A percentile compares a stretch with the other conserved stretches of the same genome.
phyloP scores from a whole-genome alignment of 2,329 filamentous ascomycete species.

The Penicillium olsonii region DNA sequence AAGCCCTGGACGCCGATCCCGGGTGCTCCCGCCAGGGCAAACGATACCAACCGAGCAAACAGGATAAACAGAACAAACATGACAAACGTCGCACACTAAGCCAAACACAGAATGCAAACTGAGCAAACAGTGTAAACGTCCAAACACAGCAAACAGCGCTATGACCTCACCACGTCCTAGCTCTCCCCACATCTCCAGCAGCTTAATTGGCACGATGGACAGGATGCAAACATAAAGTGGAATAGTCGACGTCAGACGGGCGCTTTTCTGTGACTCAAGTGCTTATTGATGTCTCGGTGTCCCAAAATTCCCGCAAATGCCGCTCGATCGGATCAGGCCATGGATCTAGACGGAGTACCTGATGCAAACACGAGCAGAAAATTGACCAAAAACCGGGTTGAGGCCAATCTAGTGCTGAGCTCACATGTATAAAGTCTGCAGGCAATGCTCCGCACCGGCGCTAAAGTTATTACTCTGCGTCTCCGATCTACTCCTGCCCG shows the following conservation, averaged over 20 bases:
- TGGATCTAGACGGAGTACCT: conserved; percentile 21
- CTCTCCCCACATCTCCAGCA: conserved; percentile 15
- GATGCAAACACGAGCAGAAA: conserved; percentile 22
- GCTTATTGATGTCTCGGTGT: conserved; percentile 7
- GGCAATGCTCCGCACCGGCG: not conserved
- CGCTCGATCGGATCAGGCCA: conserved; percentile 7
- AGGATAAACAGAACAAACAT: conserved; percentile 1
- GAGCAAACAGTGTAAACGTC: conserved; percentile 22
- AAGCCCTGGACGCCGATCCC: not conserved
- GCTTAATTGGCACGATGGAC: conserved; percentile 11
- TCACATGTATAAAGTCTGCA: conserved; percentile 5
- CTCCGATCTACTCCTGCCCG: not conserved
- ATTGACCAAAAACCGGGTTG: conserved; percentile 20
- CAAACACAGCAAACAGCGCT: conserved; percentile 21
- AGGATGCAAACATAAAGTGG: conserved; percentile 18
- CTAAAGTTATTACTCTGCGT: not conserved
- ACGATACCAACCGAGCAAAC: not conserved
- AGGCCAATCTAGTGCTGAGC: conserved; percentile 7
- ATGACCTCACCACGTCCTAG: conserved; percentile 20
- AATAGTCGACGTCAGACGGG: conserved; percentile 18
- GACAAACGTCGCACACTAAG: not conserved
- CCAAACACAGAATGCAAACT: conserved; percentile 15
- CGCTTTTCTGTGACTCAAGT: conserved; percentile 10
- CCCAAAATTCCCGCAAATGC: conserved; percentile 9
- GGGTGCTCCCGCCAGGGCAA: not conserved